Evolutionary conservation across 1,139 yeast species (phyloP).

Genomic region (Blastobotrys indianensis): DNA sequence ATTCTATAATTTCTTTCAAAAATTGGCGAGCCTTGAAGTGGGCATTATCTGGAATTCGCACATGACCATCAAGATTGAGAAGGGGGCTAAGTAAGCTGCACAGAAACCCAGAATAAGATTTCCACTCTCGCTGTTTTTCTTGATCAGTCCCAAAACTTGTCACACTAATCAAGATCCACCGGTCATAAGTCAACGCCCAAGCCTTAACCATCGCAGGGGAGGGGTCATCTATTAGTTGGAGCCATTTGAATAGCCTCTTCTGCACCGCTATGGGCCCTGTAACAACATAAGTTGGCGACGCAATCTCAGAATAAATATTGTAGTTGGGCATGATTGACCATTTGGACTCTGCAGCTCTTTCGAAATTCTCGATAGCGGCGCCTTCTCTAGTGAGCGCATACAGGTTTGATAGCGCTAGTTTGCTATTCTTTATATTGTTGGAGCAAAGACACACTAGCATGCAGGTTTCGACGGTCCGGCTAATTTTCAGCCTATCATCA

Average conservation of each 20-base stretch:
- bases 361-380: constrained; percentile 23
- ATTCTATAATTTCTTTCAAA: constrained; percentile 22
- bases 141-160: constrained; percentile 12
- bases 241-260: constrained; percentile 53
- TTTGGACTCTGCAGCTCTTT: constrained; percentile 19
- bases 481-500: constrained; percentile 28
- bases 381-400: constrained; percentile 43
- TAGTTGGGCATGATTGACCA: constrained; percentile 33
- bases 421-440: constrained; percentile 52
- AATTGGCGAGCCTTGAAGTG: constrained; percentile 26
- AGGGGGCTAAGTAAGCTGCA: constrained; percentile 36
- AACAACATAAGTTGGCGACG: constrained; percentile 55
- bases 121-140: constrained; percentile 24
- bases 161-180: constrained; percentile 43
- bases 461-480: constrained; percentile 41
- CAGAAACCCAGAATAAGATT: constrained; percentile 42
- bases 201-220: constrained; percentile 55
- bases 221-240: constrained; percentile 50
- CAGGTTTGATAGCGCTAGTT: constrained; percentile 47
- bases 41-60: constrained; percentile 23
- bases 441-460: constrained; percentile 49
- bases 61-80: constrained; percentile 22
- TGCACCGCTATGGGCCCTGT: constrained; percentile 77
- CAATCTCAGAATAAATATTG: constrained; percentile 42
- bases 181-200: constrained; percentile 49